A percentile compares a stretch with the other conserved stretches of the same genome.
Evolutionary conservation across 1,139 yeast species (phyloP).

Genomic region (Magnusiomyces magnusii): DNA sequence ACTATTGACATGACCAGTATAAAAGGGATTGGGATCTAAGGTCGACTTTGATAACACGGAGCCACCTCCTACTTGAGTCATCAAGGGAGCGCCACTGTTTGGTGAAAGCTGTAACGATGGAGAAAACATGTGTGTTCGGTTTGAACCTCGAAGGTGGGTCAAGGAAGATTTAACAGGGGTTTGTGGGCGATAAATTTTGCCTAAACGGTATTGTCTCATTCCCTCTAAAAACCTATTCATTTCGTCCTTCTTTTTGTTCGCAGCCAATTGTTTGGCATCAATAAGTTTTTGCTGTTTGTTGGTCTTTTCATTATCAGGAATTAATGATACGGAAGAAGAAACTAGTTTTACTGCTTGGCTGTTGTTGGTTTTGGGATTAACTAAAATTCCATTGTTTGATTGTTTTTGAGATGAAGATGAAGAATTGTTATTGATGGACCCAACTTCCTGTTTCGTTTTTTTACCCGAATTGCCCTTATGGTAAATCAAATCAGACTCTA

Average conservation of each 20-base stretch:
- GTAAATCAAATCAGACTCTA: neutral
- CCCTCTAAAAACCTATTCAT: neutral
- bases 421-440: neutral
- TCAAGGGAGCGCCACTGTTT: neutral
- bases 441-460: neutral
- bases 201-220: neutral
- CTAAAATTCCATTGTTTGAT: neutral
- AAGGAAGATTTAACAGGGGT: neutral
- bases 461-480: neutral
- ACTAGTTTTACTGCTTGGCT: neutral
- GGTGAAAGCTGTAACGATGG: neutral
- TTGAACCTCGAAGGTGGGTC: neutral
- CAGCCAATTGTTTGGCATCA: neutral
- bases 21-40: neutral
- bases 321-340: no score
- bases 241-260: neutral
- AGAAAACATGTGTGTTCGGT: neutral
- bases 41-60: neutral
- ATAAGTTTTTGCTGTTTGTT: neutral
- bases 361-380: neutral
- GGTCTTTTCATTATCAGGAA: neutral
- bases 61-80: conserved; percentile 2
- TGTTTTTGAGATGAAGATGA: no score
- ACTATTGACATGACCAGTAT: neutral
- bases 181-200: neutral